A percentile compares a stretch with the other conserved stretches of the same genome.
phyloP scores from a whole-genome alignment of 352 stramenopile genomes.

The Globisporangium solare region DNA sequence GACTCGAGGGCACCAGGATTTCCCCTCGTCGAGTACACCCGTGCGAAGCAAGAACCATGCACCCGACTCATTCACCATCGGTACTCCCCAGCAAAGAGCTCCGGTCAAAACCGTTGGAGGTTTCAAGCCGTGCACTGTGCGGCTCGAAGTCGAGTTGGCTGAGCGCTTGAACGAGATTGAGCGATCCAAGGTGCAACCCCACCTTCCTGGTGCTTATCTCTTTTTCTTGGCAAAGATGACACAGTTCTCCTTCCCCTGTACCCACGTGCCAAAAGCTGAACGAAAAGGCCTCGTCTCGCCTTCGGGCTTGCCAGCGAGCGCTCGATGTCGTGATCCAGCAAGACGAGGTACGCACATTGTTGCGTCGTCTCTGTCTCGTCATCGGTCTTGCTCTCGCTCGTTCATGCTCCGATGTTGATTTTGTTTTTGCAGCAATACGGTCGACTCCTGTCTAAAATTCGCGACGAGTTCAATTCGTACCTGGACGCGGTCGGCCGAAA shows the following conservation, averaged over 20 bases:
- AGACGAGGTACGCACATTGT: constrained; percentile 36
- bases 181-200: constrained; percentile 39
- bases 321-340: constrained; percentile 52
- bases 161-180: constrained; percentile 67
- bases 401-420: too few species aligned
- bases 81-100: background rate
- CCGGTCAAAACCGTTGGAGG: constrained; percentile 13
- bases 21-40: constrained; percentile 7
- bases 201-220: background rate
- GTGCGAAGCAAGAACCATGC: background rate
- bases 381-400: too few species aligned
- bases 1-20: constrained; percentile 10
- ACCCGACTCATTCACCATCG: background rate
- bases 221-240: too few species aligned
- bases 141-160: constrained; percentile 61
- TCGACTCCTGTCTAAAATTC: constrained; percentile 44
- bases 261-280: constrained; percentile 24
- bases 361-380: too few species aligned
- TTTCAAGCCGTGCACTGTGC: constrained; percentile 43
- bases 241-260: background rate
- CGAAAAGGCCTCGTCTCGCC: constrained; percentile 46
- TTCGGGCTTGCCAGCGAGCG: constrained; percentile 42
- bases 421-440: constrained; percentile 34
- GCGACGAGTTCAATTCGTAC: constrained; percentile 57
- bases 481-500: constrained; percentile 25